Conservation (phyloP, 2,329 filamentous ascomycete genomes). For the Neopestalotiopsis sp. region DNA sequence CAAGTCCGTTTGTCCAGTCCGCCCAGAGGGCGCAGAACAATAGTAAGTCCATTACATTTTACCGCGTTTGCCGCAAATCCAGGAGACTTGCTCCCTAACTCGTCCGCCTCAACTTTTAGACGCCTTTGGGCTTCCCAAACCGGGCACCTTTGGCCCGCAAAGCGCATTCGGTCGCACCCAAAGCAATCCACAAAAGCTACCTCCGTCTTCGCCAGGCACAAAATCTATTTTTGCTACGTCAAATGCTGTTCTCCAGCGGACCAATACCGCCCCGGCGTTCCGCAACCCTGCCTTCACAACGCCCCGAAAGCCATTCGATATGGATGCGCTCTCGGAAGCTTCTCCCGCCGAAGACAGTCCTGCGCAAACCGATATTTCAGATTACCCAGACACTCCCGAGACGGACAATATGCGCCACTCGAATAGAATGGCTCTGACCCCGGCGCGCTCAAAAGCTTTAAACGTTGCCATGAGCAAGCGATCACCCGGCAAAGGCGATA, state of each 20-base stretch:
- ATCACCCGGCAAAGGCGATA: slow-evolving; percentile 68
- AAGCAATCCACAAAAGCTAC: slow-evolving; percentile 45
- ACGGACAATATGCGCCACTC: slow-evolving; percentile 38
- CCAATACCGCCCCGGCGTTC: slow-evolving; percentile 56
- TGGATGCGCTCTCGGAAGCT: slow-evolving; percentile 57
- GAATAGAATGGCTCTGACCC: slow-evolving; percentile 50
- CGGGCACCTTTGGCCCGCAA: slow-evolving; percentile 39
- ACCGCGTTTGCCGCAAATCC: not conserved
- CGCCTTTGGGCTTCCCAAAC: slow-evolving; percentile 32
- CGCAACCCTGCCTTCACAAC: slow-evolving; percentile 70
- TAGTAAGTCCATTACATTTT: slow-evolving; percentile 39
- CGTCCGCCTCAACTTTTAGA: slow-evolving; percentile 1
- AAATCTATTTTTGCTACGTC: slow-evolving; percentile 48
- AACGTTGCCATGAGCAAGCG: slow-evolving; percentile 35
- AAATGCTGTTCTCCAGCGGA: slow-evolving; percentile 46
- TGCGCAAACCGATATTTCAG: slow-evolving; percentile 61
- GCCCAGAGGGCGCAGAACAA: slow-evolving; percentile 45
- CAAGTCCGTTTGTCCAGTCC: slow-evolving; percentile 65
- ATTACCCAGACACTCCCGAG: slow-evolving; percentile 58
- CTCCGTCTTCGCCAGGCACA: slow-evolving; percentile 28
- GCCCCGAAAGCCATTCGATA: slow-evolving; percentile 62
- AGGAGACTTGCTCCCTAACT: not conserved
- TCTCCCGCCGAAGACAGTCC: slow-evolving; percentile 67
- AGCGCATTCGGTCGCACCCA: slow-evolving; percentile 31
- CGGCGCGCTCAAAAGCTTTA: slow-evolving; percentile 49